Base-by-base conservation (phyloP, 306 rosid genomes). In the Nissolia schottii region DNA sequence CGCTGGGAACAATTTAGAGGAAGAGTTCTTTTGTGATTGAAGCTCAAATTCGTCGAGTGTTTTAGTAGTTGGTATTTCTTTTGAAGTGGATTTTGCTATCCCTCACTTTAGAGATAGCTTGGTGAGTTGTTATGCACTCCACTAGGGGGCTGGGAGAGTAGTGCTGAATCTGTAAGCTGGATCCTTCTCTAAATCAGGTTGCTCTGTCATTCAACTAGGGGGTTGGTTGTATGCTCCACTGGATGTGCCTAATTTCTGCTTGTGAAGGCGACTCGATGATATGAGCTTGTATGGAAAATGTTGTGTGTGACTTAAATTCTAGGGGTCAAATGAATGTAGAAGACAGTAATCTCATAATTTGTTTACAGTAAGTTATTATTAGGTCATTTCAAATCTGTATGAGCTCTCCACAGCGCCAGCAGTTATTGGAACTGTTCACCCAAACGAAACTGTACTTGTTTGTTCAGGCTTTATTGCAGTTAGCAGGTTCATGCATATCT, bases 21-120 rank as follows among this genome's bases (percentile, higher is more conserved):
- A 74, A 6, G 16, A 61, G 25, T 48, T 50, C n/a, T n/a, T 73
- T 37, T 50, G 60, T 50, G 27, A 53, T 48, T 74, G 76, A 54
- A 53, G 41, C 61, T 79, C 60, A 14, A 8, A 7, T 43, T 45
- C 48, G 25, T 55, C 19, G 3, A 46, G 8, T n/a, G 28, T 50
- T 18, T 62, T 49, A 35, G 34, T 43, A 29, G 10, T 55, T 34
- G n/a, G 50, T 28, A 19, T 27, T 66, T 63, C 64, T 18, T n/a
- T 46, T 49, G 32, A 64, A 50, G 38, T 58, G 35, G n/a, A 40
- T 41, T 57, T 66, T 58, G 65, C 59, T 50, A 73, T 32, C 49
- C 32, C 15, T 58, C 24, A 18, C 34, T 20, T 40, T 67, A 14
- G 53, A 65, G 37, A 23, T 48, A 29, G 13, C 37, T 59, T 46